A percentile compares a stretch with the other conserved stretches of the same genome.
phyloP scores from a whole-genome alignment of 2,329 filamentous ascomycete species.

The Aspergillus novoparasiticus region DNA sequence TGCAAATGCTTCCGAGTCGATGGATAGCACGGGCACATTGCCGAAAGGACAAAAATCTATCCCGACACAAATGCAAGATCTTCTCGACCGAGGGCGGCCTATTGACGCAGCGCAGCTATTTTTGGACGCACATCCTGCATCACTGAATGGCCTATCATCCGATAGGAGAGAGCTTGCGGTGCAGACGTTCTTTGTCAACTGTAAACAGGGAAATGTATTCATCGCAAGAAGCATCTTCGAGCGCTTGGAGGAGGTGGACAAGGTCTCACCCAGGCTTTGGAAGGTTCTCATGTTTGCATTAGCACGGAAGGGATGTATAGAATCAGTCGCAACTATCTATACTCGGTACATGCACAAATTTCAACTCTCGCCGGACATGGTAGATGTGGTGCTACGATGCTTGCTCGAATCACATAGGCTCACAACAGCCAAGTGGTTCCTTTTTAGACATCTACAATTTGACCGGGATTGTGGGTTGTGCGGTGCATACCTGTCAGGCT shows the following conservation, averaged over 20 bases:
- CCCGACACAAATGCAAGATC: constrained; percentile 25
- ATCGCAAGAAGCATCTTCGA: constrained; percentile 41
- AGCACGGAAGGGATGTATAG: constrained; percentile 39
- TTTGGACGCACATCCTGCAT: constrained; percentile 28
- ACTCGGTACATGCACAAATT: constrained; percentile 31
- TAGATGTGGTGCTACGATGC: constrained; percentile 40
- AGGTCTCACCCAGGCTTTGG: constrained; percentile 39
- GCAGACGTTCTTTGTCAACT: constrained; percentile 38
- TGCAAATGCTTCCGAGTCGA: not conserved
- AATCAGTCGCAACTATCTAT: constrained; percentile 40
- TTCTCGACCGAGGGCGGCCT: constrained; percentile 30
- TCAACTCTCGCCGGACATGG: constrained; percentile 31
- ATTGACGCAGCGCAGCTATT: constrained; percentile 43
- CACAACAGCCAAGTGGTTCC: constrained; percentile 38
- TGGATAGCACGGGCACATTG: too few species aligned
- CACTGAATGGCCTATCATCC: constrained; percentile 25
- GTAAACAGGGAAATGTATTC: constrained; percentile 40
- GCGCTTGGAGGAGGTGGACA: constrained; percentile 35
- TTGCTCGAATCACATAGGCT: constrained; percentile 42
- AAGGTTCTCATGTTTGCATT: constrained; percentile 38
- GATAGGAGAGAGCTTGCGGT: constrained; percentile 34
- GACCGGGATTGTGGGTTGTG: constrained; percentile 39
- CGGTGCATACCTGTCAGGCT: constrained; percentile 38
- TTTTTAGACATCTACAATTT: constrained; percentile 34
- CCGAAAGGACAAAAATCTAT: constrained; percentile 12